Percentiles rank a stretch among this genome's conserved stretches.
phyloP scores from a whole-genome alignment of 345 rosid genomes.

The Turnera subulata region DNA sequence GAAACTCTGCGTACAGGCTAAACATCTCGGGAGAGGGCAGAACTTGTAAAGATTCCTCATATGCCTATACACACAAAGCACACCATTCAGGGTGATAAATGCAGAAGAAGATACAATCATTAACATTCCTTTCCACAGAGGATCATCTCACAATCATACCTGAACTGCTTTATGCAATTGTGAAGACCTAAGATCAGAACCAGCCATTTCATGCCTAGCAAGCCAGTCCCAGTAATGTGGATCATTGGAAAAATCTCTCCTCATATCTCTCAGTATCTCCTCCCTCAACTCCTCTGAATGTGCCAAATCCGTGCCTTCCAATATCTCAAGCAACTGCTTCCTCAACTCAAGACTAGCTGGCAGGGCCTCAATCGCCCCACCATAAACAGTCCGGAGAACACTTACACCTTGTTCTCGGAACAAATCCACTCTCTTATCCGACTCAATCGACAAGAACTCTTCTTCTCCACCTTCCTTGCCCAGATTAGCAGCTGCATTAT shows the following conservation, averaged over 20 bases:
- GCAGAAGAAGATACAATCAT: neutral
- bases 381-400: slow-evolving; percentile 57
- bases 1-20: slow-evolving; percentile 51
- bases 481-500: slow-evolving; percentile 48
- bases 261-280: slow-evolving; percentile 65
- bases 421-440: slow-evolving; percentile 41
- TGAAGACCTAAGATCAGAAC: slow-evolving; percentile 16
- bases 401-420: slow-evolving; percentile 61
- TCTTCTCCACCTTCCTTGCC: slow-evolving; percentile 33
- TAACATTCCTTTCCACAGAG: neutral
- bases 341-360: slow-evolving; percentile 75
- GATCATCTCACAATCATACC: slow-evolving; percentile 31
- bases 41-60: slow-evolving; percentile 63
- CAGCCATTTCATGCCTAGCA: slow-evolving; percentile 56
- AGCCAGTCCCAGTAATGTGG: slow-evolving; percentile 92
- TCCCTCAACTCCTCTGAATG: slow-evolving; percentile 56
- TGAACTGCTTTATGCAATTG: slow-evolving; percentile 57
- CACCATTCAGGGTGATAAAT: neutral
- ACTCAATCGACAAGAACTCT: slow-evolving; percentile 32
- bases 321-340: slow-evolving; percentile 62
- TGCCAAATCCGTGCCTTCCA: slow-evolving; percentile 64
- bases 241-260: slow-evolving; percentile 61
- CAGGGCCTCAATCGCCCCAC: slow-evolving; percentile 61
- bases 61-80: slow-evolving; percentile 47
- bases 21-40: slow-evolving; percentile 58